phyloP scores from a whole-genome alignment of 2,329 filamentous ascomycete species.

The Furcasterigmium sp. region DNA sequence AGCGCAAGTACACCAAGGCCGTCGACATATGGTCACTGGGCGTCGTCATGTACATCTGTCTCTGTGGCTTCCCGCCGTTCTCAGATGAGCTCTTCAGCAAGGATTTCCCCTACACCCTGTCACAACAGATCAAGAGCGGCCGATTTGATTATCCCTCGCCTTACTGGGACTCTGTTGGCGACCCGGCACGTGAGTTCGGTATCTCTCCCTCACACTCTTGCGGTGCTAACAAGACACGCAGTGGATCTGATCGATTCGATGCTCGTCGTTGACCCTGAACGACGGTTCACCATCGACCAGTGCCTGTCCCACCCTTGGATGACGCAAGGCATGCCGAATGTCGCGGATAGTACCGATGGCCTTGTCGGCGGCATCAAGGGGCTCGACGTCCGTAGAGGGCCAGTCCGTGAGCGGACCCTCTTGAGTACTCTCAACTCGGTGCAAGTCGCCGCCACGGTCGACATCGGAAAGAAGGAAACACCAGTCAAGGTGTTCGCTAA shows the following conservation, averaged over 20 bases:
- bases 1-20: constrained; percentile 86
- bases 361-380: constrained; percentile 79
- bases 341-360: constrained; percentile 85
- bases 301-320: constrained; percentile 92
- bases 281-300: constrained; percentile 82
- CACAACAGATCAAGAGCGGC: constrained; percentile 84
- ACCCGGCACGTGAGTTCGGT: constrained; percentile 61
- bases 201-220: background rate
- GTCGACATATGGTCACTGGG: constrained; percentile 96
- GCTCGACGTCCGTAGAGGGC: constrained; percentile 78
- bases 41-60: constrained; percentile 95
- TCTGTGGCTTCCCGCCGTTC: constrained; percentile 96
- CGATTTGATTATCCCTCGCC: constrained; percentile 93
- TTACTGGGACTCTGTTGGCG: constrained; percentile 88
- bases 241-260: constrained; percentile 92
- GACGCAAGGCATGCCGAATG: constrained; percentile 52
- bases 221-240: constrained; percentile 17
- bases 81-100: constrained; percentile 82
- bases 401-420: constrained; percentile 77
- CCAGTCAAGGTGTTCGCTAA: constrained; percentile 72
- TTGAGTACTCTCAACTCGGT: constrained; percentile 78
- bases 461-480: constrained; percentile 49
- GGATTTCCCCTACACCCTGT: constrained; percentile 81
- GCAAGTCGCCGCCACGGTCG: constrained; percentile 46
- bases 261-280: constrained; percentile 81